A percentile compares a stretch with the other conserved stretches of the same genome.
These are phyloP conservation scores for Curvularia spicifera DNA, from an alignment of 2,329 filamentous ascomycete genomes.

Conservation along the genomic window DNA sequence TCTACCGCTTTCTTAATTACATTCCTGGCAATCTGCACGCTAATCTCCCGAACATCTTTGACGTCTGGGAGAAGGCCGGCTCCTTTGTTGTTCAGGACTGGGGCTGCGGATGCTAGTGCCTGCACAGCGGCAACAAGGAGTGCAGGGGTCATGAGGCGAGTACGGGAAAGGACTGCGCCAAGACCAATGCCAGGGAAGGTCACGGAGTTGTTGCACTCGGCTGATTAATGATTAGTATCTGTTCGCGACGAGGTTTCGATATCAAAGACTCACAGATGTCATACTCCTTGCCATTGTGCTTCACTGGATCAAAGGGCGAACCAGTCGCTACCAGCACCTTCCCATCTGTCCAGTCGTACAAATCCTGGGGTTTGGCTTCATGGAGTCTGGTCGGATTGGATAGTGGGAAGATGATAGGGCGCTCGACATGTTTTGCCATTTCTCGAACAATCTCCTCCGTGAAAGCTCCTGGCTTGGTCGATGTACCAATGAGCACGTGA, in stretches of 20 bases:
- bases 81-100: conserved; percentile 69
- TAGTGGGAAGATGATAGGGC: conserved; percentile 86
- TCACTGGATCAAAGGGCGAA: conserved; percentile 79
- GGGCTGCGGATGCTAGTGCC: conserved; percentile 73
- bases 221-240: conserved; percentile 46
- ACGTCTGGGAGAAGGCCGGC: conserved; percentile 77
- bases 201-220: conserved; percentile 88
- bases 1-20: conserved; percentile 75
- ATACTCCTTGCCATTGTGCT: conserved; percentile 60
- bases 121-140: conserved; percentile 84
- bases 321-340: conserved; percentile 82
- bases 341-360: conserved; percentile 79
- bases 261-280: conserved; percentile 57
- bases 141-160: conserved; percentile 70
- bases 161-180: conserved; percentile 74
- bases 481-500: conserved; percentile 83
- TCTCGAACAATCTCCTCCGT: conserved; percentile 74
- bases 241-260: too few relatives aligned
- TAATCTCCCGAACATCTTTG: conserved; percentile 74
- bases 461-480: conserved; percentile 77
- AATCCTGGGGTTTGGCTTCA: conserved; percentile 78
- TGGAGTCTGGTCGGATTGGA: conserved; percentile 86
- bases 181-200: conserved; percentile 87
- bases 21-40: conserved; percentile 75
- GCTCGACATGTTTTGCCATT: conserved; percentile 75